Conservation (phyloP, 1,139 yeast species). For the Hyphopichia fennica region DNA sequence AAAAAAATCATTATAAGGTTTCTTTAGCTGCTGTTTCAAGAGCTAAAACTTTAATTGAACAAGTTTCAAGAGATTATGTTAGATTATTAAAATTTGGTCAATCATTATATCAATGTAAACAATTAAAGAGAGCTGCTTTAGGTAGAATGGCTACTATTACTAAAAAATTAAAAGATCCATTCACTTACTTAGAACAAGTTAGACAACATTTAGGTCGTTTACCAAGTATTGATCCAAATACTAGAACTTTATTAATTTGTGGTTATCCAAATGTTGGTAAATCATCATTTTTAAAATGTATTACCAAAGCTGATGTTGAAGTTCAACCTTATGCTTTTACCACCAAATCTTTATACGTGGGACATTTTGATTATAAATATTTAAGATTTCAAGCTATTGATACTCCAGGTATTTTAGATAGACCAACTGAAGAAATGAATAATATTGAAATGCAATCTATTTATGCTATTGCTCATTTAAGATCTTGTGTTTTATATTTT, state of each 20-base stretch:
- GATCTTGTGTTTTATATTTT: conserved; percentile 93
- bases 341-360: conserved; percentile 91
- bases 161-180: conserved; percentile 92
- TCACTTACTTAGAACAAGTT: conserved; percentile 92
- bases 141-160: conserved; percentile 99
- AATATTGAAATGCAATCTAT: conserved; percentile 99
- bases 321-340: conserved; percentile 99
- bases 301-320: conserved; percentile 97
- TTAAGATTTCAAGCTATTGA: conserved; percentile 97
- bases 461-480: conserved; percentile 96
- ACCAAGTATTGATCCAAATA: conserved; percentile 97
- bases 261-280: conserved; percentile 99
- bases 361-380: conserved; percentile 97
- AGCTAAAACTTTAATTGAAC: conserved; percentile 92
- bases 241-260: conserved; percentile 94
- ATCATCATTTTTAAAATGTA: conserved; percentile 87
- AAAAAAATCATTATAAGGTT: conserved; percentile 95
- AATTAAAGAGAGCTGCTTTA: conserved; percentile 94
- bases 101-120: conserved; percentile 96
- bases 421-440: conserved; percentile 99
- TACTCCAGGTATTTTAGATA: conserved; percentile 97
- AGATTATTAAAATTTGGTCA: conserved; percentile 95
- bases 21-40: conserved; percentile 94
- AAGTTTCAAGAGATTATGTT: conserved; percentile 91
- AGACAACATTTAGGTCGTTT: conserved; percentile 98